Evolutionary conservation across 345 rosid species (phyloP).

Genomic region (Euphorbia pulcherrima): DNA sequence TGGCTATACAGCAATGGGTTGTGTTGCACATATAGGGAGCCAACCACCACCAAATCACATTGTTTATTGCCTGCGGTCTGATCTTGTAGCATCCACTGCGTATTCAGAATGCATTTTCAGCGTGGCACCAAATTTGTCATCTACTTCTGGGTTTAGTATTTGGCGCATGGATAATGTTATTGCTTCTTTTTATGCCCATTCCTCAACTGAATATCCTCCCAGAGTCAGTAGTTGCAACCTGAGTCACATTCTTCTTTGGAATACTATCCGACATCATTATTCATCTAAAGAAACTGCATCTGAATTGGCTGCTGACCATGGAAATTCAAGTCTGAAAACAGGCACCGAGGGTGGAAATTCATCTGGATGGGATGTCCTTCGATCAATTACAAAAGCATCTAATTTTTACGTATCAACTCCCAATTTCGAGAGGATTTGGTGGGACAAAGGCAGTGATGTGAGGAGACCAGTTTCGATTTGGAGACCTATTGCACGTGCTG

Average conservation of each 20-base stretch:
- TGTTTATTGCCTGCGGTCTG: constrained; percentile 88
- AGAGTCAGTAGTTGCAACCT: constrained; percentile 53
- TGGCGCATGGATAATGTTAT: constrained; percentile 93
- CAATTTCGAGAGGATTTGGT: constrained; percentile 95
- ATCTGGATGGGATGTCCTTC: constrained; percentile 78
- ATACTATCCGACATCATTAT: constrained; percentile 45
- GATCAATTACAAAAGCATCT: constrained; percentile 68
- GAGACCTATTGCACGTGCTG: constrained; percentile 77
- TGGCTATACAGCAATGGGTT: constrained; percentile 84
- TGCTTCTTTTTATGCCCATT: constrained; percentile 83
- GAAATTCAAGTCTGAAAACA: constrained; percentile 38
- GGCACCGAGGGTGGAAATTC: constrained; percentile 46
- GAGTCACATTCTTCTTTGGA: constrained; percentile 76
- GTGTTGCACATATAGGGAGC: constrained; percentile 77
- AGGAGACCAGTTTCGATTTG: constrained; percentile 89
- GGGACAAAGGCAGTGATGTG: constrained; percentile 91
- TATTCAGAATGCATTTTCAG: constrained; percentile 79
- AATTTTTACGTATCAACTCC: constrained; percentile 69
- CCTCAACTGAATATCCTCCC: constrained; percentile 58
- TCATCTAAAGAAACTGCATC: constrained; percentile 37
- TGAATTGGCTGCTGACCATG: constrained; percentile 32
- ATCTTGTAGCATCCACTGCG: constrained; percentile 81
- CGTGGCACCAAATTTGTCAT: constrained; percentile 40
- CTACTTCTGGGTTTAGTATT: constrained; percentile 76
- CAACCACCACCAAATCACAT: constrained; percentile 76